Evolutionary conservation across 2,329 filamentous ascomycete genomes (phyloP).

Genomic region (Aureobasidium namibiae): DNA sequence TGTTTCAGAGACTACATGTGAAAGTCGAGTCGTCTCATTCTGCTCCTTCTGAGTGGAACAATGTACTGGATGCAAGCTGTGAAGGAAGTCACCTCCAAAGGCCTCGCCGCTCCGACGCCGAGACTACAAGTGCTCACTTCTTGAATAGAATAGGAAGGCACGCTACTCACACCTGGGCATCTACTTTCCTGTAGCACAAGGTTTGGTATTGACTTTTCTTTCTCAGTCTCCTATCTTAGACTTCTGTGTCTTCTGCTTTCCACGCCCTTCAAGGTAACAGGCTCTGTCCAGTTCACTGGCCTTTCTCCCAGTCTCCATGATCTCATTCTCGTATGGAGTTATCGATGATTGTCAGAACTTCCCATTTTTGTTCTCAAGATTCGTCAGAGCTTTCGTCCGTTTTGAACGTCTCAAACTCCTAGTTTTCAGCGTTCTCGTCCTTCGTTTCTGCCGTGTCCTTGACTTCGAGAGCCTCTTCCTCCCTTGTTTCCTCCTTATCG

Average conservation of each 20-base stretch:
- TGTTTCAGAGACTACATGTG: no score
- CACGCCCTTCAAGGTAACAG: not conserved
- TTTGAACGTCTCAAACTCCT: not conserved
- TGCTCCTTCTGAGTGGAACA: not conserved
- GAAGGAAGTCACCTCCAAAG: not conserved
- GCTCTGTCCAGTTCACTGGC: not conserved
- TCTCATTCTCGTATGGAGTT: no score
- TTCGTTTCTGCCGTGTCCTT: not conserved
- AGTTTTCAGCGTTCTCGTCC: not conserved
- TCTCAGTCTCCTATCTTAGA: not conserved
- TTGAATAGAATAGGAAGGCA: not conserved
- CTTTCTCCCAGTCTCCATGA: no score
- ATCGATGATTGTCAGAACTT: no score
- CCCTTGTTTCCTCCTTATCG: not conserved
- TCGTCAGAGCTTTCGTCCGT: not conserved
- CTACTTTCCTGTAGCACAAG: no score
- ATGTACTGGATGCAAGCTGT: not conserved
- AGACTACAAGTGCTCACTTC: not conserved
- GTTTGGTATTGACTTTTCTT: not conserved
- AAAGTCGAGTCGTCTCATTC: no score
- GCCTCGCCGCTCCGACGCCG: not conserved
- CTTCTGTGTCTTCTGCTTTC: not conserved
- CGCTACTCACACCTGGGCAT: not conserved
- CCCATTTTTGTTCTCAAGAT: no score
- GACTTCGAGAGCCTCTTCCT: no score